Base-by-base conservation (phyloP, 768 basidiomycete species). In the Leccinum sublutescens region DNA sequence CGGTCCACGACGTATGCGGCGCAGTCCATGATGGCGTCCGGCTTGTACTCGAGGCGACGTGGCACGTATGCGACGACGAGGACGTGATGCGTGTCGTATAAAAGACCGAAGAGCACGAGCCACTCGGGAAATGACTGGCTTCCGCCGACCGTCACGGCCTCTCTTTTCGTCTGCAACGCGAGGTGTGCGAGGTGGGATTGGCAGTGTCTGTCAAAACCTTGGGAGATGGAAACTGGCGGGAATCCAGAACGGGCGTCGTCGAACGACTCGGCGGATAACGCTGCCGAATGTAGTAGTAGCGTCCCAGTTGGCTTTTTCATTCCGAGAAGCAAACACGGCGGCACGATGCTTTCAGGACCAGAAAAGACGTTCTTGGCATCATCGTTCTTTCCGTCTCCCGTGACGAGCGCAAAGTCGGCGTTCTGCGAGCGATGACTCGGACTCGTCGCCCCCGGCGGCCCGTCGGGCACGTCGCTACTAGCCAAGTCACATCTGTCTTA, bases 51-150 rank as follows among this genome's bases (percentile, higher is more conserved):
- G 52, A 27, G 34, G 48, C 50, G 56, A 51, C n/a, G 51, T 12
- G 70, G 70, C 38, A 71, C 34, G 38, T 60, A 64, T 3, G 66
- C 71, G 38, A 68, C 21, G 45, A 71, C 58, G 17, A 60, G 62
- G n/a, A 68, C 23, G 23, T 40, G 62, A 50, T 57, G 60, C 0
- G 45, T 21, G 27, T 66, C 68, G 19, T 62, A 70, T n/a, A 61
- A 7, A 50, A 72, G 62, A 15, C 66, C 66, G 33, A 72, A 70
- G 10, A 68, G 50, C 0, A 71, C 53, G 25, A 71, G 47, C 71
- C 70, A 68, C 49, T 72, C 68, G 14, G 70, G 70, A 52, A 66
- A 62, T 48, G 57, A 19, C 47, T 29, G 27, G 27, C 27, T 29
- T 29, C 27, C 29, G 29, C 29, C 10, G 29, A 10, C 29, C 8